Percentiles rank a stretch among this genome's conserved stretches.
These are phyloP conservation scores for Hapsidospora chrysogenum DNA, from an alignment of 495 filamentous ascomycete species.

Conservation along the genomic window DNA sequence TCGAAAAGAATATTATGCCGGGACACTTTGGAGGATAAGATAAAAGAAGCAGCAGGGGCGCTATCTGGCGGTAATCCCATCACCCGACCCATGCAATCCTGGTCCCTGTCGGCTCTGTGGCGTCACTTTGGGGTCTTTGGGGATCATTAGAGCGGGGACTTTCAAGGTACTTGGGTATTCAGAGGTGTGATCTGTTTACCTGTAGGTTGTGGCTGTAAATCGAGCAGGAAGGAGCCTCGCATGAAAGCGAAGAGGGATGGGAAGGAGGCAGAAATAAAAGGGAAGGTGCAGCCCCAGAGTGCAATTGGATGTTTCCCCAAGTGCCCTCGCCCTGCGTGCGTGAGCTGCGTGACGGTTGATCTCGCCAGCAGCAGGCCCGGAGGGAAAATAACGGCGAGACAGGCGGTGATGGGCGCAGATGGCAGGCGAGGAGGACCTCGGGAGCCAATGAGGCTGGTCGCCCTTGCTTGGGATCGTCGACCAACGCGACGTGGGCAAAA, in stretches of 20 bases:
- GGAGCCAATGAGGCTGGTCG: neutral
- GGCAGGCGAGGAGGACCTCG: neutral
- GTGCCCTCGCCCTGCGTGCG: neutral
- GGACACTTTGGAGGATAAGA: too few relatives aligned
- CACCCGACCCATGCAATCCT: neutral
- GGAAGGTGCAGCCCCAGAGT: neutral
- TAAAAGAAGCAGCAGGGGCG: neutral
- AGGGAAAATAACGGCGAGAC: neutral
- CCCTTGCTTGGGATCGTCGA: neutral
- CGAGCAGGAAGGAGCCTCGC: too few relatives aligned
- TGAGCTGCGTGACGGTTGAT: neutral
- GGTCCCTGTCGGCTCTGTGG: neutral
- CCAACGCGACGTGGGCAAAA: too few relatives aligned
- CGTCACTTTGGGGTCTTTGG: neutral
- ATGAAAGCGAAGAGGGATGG: neutral
- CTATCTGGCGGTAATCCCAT: neutral
- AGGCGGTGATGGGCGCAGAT: conserved; percentile 3
- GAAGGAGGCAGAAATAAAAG: neutral
- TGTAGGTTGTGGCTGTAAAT: too few relatives aligned
- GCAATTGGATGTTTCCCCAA: neutral
- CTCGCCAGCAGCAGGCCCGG: neutral
- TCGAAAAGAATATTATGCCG: too few relatives aligned
- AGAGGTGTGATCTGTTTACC: neutral
- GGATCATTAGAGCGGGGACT: neutral
- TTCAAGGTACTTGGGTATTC: neutral